phyloP scores from a whole-genome alignment of 208 protist species.

The Porcisia deanei region DNA sequence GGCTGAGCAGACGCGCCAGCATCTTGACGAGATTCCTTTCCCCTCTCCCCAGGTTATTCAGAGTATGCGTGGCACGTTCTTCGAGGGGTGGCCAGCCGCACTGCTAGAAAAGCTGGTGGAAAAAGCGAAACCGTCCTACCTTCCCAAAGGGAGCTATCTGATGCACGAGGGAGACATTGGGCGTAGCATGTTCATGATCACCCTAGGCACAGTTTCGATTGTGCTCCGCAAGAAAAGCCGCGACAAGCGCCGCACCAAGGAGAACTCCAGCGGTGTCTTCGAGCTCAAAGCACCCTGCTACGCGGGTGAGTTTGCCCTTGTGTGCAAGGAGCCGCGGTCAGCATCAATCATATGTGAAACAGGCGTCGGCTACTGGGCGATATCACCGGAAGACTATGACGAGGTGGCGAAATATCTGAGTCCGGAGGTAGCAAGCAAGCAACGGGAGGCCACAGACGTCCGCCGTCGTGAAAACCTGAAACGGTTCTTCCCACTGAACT shows the following conservation, averaged over 20 bases:
- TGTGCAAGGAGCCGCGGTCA: slow-evolving; percentile 86
- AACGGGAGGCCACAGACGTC: slow-evolving; percentile 85
- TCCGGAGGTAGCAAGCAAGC: slow-evolving; percentile 74
- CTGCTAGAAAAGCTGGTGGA: slow-evolving; percentile 70
- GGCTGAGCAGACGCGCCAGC: slow-evolving; percentile 41
- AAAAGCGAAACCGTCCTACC: slow-evolving; percentile 63
- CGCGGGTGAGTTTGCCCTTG: slow-evolving; percentile 88
- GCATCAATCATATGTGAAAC: slow-evolving; percentile 88
- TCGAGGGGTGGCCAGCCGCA: slow-evolving; percentile 69
- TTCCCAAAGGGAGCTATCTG: slow-evolving; percentile 67
- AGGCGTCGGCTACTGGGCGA: slow-evolving; percentile 79
- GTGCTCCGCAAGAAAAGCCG: slow-evolving; percentile 68
- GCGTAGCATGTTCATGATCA: slow-evolving; percentile 90
- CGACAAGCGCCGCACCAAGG: slow-evolving; percentile 76
- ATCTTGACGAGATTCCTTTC: slow-evolving; percentile 78
- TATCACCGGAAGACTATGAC: slow-evolving; percentile 83
- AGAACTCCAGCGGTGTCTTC: slow-evolving; percentile 72
- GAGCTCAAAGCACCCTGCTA: slow-evolving; percentile 82
- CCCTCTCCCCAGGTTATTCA: slow-evolving; percentile 76
- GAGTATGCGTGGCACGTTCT: slow-evolving; percentile 86
- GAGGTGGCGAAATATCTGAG: slow-evolving; percentile 73
- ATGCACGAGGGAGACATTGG: slow-evolving; percentile 92
- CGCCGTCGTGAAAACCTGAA: slow-evolving; percentile 80
- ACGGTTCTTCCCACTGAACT: slow-evolving; percentile 76
- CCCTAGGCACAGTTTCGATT: slow-evolving; percentile 61